Evolutionary conservation across 257 asterid genomes (phyloP).

Genomic region (Prunella vulgaris): DNA sequence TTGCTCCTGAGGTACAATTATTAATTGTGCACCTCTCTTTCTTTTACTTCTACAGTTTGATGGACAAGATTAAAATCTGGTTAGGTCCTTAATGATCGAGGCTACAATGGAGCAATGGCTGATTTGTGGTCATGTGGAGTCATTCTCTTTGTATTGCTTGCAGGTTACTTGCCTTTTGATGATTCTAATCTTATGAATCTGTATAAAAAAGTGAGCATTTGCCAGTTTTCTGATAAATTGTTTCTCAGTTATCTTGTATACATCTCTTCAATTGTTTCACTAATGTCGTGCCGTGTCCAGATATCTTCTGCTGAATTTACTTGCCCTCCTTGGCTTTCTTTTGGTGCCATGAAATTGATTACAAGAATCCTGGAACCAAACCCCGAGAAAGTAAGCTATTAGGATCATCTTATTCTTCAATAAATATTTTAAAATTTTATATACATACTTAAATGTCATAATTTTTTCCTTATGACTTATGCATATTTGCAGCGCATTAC

Average conservation of each 20-base stretch:
- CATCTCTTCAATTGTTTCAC: conserved; percentile 15
- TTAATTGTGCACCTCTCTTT: conserved; percentile 5
- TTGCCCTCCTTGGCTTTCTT: conserved; percentile 94
- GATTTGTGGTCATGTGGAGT: conserved; percentile 99
- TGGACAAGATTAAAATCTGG: conserved; percentile 8
- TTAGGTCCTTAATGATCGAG: conserved; percentile 87
- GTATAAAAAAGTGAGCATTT: conserved; percentile 72
- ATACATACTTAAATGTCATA: not conserved
- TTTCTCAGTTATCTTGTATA: conserved; percentile 6
- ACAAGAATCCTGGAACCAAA: conserved; percentile 75
- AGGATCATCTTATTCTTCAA: not conserved
- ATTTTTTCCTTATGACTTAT: not conserved
- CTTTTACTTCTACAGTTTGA: not conserved
- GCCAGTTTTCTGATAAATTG: not conserved
- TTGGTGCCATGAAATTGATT: conserved; percentile 77
- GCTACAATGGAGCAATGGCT: conserved; percentile 90
- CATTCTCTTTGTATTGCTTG: conserved; percentile 89
- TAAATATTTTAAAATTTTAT: not conserved
- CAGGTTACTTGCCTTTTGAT: conserved; percentile 97
- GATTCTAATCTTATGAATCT: conserved; percentile 86
- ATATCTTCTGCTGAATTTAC: conserved; percentile 77
- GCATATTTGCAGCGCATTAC: conserved; percentile 61
- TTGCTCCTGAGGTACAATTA: conserved; percentile 82
- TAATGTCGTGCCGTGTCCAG: conserved; percentile 34
- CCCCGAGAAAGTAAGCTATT: conserved; percentile 64